These are phyloP conservation scores for Phalaenopsis aphrodite DNA, from an alignment of 106 monocot genomes.

Conservation along the genomic window DNA sequence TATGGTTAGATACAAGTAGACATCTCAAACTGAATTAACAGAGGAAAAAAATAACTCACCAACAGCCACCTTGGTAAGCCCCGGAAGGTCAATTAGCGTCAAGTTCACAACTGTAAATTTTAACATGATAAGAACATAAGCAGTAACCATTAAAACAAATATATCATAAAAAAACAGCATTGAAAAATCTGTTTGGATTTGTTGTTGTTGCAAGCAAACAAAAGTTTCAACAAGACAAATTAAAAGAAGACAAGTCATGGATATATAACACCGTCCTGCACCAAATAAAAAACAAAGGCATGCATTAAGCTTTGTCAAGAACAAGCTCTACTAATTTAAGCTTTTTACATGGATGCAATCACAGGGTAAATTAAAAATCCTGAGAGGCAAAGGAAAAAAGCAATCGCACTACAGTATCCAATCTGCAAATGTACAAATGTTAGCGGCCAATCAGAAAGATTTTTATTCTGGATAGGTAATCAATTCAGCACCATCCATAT, in stretches of 20 bases:
- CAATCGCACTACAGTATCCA: background rate
- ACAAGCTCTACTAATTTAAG: background rate
- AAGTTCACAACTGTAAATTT: conserved; percentile 80
- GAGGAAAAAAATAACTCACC: conserved; percentile 45
- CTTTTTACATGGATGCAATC: background rate
- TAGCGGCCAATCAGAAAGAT: background rate
- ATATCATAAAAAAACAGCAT: background rate
- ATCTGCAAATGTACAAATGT: background rate
- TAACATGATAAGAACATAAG: background rate
- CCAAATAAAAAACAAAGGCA: background rate
- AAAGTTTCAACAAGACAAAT: background rate
- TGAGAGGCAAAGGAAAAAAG: background rate
- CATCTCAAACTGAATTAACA: background rate
- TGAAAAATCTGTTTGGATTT: background rate
- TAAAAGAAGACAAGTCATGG: background rate
- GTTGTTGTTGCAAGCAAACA: background rate
- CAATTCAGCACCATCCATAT: background rate
- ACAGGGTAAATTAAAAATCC: background rate
- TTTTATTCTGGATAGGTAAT: background rate
- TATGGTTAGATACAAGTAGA: background rate
- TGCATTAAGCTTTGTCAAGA: background rate
- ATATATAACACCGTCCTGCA: background rate
- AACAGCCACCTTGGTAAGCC: conserved; percentile 94
- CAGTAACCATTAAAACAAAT: background rate
- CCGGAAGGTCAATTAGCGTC: conserved; percentile 94